Evolutionary conservation across 371 early-diverging fungal genomes (phyloP), one percentile per base, ranked within the genome.

Genomic region (Actinomortierella wolfii): DNA sequence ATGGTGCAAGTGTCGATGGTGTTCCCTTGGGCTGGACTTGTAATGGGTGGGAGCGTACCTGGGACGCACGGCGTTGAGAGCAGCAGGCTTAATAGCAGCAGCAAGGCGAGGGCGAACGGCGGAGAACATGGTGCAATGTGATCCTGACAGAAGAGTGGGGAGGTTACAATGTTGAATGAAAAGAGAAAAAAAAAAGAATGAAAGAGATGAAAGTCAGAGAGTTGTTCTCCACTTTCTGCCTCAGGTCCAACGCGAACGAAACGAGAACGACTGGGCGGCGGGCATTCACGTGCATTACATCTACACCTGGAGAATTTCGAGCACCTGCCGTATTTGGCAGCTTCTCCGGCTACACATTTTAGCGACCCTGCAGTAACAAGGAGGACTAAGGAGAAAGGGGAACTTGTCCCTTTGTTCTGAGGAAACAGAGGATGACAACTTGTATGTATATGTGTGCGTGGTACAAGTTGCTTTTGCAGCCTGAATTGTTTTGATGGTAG

Each of bases 91-190:
- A 39, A 67, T 56, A 25, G 58, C 73, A 5, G 73, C 54, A 21
- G 63, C 60, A 24, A 73, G 56, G 24, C 73, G 73, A 50, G 73
- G 73, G 17, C 73, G 73, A 45, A 73, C 55, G 53, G 73, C 73
- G 28, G 67, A 51, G 66, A 73, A 73, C 73, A 73, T 73, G 17
- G 17, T 60, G 55, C 24, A 42, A 49, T 14, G 18, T 11, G 34
- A n/a, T n/a, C n/a, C n/a, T n/a, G n/a, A 45, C 34, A 20, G 48
- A 49, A 34, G 46, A 48, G 26, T 46, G 41, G 34, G 44, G 49
- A 57, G 11, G 47, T 28, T 41, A 44, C 23, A 20, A 25, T 42
- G 54, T 23, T 41, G 42, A 40, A 41, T 43, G 45, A 55, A 59
- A 54, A 70, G 51, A 26, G 39, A 34, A 39, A 28, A 42, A 47